Evolutionary conservation across 371 early-diverging fungal species (phyloP).

Genomic region (Lichtheimia ramosa): DNA sequence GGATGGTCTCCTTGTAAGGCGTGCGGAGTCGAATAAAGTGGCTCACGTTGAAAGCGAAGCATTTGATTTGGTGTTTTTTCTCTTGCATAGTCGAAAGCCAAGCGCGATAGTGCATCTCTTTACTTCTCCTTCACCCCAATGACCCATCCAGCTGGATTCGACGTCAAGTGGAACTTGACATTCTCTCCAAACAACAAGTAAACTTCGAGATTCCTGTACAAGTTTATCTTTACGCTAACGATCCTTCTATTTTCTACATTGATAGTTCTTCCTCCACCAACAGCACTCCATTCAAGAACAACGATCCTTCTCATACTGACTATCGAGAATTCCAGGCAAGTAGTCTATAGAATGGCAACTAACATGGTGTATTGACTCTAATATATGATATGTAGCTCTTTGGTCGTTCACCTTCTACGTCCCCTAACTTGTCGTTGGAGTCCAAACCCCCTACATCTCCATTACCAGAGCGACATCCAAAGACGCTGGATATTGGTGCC

Average conservation of each 20-base stretch:
- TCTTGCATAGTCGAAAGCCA: no score
- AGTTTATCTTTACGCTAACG: no score
- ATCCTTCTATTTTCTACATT: no score
- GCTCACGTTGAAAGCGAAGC: no score
- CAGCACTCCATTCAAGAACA: not conserved
- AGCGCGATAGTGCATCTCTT: not conserved
- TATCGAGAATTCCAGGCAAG: no score
- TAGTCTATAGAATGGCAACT: no score
- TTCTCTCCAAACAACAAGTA: slow-evolving; percentile 4
- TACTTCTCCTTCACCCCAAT: slow-evolving; percentile 1
- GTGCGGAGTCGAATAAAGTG: no score
- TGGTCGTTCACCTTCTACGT: slow-evolving; percentile 7
- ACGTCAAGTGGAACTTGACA: slow-evolving; percentile 5
- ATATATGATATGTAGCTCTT: not conserved
- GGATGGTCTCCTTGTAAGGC: no score
- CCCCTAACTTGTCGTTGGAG: slow-evolving; percentile 10
- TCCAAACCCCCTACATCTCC: slow-evolving; percentile 10
- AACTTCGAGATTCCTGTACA: not conserved
- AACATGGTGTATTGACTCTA: no score
- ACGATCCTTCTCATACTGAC: slow-evolving; percentile 6
- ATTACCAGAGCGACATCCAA: slow-evolving; percentile 9
- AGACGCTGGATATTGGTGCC: slow-evolving; percentile 2
- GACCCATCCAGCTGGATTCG: slow-evolving; percentile 11
- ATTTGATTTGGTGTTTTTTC: no score
- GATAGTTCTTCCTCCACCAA: no score